Base-by-base conservation (phyloP, 306 rosid species). In the Pterocarpus santalinus region DNA sequence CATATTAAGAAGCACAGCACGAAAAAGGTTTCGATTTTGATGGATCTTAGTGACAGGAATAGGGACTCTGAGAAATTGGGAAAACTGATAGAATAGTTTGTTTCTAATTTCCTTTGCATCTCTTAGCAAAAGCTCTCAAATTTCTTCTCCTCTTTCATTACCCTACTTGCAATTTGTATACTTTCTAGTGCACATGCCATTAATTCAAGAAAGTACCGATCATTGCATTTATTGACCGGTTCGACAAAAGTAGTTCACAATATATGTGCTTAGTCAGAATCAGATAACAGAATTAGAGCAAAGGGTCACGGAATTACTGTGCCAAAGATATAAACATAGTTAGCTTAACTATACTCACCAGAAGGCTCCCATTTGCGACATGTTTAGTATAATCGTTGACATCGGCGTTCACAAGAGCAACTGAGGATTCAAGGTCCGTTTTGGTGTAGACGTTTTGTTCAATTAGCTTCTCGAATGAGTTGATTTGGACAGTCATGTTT, bases 371-470 rank as follows among this genome's bases (percentile, higher is more conserved):
- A 34, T 66, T 52, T 56, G 33, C 58, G 0, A 58, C 58, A 80
- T 13, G 80, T 60, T 7, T 15, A 5, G 44, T 39, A 28, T 76
- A 86, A 62, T 86, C 89, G 10, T 86, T 86, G 34, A 56, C 79
- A 35, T 72, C 84, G 34, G 78, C 72, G 7, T 78, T 65, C 2
- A 86, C 68, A 2, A 86, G 83, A 47, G 78, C 83, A 30, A 80
- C 1, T 1, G 89, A 83, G 28, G 83, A 83, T 7, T 76, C 8
- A 28, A 92, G 89, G 78, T 91, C 91, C 0, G 8, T 41, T 67
- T 82, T 70, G 85, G 87, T 78, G 35, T 76, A 87, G 1, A 75
- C 17, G 8, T 88, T 80, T 80, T 88, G 84, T 80, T 90, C 3
- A 13, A 90, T 41, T 5, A 88, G 80, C 5, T 82, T 67, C 63